These are phyloP conservation scores for Kodamaea neixiangensis DNA, from an alignment of 805 yeast species.

Conservation along the genomic window DNA sequence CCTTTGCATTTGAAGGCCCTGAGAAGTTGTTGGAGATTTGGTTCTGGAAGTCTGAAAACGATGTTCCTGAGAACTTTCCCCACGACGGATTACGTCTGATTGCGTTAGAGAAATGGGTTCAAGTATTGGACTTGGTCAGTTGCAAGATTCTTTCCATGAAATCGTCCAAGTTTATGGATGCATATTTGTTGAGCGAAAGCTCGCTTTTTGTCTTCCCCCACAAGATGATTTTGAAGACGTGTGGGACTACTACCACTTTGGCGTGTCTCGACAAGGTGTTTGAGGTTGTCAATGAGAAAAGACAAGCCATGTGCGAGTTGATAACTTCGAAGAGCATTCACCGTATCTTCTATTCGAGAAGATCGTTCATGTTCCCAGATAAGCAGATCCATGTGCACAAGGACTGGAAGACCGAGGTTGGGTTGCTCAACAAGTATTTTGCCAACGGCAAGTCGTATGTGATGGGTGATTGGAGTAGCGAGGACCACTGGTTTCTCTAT, in stretches of 20 bases:
- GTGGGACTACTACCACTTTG: conserved; percentile 93
- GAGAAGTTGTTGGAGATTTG: conserved; percentile 90
- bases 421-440: conserved; percentile 66
- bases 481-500: conserved; percentile 91
- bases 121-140: conserved; percentile 74
- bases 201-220: conserved; percentile 87
- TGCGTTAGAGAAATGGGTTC: conserved; percentile 67
- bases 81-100: conserved; percentile 51
- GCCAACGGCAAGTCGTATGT: conserved; percentile 62
- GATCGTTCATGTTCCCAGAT: conserved; percentile 90
- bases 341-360: conserved; percentile 84
- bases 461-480: conserved; percentile 72
- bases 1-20: conserved; percentile 96
- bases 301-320: conserved; percentile 23
- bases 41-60: conserved; percentile 60
- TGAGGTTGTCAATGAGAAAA: conserved; percentile 32
- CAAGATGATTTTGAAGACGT: conserved; percentile 84
- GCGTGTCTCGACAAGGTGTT: conserved; percentile 70
- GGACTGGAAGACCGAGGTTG: conserved; percentile 82
- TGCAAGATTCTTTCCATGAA: conserved; percentile 87
- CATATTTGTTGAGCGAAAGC: conserved; percentile 85
- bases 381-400: conserved; percentile 79
- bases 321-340: conserved; percentile 44
- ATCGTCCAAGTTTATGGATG: conserved; percentile 66
- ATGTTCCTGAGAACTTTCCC: conserved; percentile 38